phyloP scores from a whole-genome alignment of 768 basidiomycete species.

The Kondoa malvinella region DNA sequence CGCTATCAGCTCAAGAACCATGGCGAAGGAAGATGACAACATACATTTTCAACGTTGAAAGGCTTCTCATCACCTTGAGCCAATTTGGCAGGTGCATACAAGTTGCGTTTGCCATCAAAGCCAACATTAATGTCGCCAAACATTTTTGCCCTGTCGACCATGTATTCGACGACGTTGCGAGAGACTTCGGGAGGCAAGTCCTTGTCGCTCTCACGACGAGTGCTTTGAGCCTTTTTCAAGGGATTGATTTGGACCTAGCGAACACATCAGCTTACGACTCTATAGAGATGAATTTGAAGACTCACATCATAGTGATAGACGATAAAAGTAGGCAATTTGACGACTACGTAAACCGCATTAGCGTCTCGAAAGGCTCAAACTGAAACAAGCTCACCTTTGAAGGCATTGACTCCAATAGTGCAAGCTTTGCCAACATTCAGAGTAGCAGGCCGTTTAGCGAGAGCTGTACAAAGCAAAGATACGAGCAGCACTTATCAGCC shows the following conservation, averaged over 20 bases:
- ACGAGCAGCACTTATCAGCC: not conserved
- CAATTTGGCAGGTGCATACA: not conserved
- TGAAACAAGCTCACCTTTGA: not conserved
- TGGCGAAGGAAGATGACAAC: not conserved
- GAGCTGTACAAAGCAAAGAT: not conserved
- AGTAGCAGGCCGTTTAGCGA: not conserved
- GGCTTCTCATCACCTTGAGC: not conserved
- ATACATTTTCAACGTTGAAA: not conserved
- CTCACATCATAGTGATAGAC: constrained; percentile 6
- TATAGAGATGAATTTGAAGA: not conserved
- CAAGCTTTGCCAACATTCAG: not conserved
- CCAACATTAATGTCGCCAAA: constrained; percentile 1
- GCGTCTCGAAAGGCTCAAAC: not conserved
- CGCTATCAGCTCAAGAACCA: not conserved
- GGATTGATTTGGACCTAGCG: not conserved
- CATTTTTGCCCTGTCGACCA: not conserved
- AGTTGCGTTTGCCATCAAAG: constrained; percentile 6
- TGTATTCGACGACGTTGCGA: not conserved
- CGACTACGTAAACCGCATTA: not conserved
- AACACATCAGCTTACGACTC: not conserved
- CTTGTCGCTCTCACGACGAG: not conserved
- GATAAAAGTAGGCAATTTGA: not conserved
- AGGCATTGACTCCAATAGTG: constrained; percentile 2
- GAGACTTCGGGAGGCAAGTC: constrained; percentile 1
- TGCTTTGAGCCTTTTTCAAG: not conserved